These are phyloP conservation scores for Zygnema circumcarinatum DNA, from an alignment of 139 green algal genomes.

Conservation along the genomic window DNA sequence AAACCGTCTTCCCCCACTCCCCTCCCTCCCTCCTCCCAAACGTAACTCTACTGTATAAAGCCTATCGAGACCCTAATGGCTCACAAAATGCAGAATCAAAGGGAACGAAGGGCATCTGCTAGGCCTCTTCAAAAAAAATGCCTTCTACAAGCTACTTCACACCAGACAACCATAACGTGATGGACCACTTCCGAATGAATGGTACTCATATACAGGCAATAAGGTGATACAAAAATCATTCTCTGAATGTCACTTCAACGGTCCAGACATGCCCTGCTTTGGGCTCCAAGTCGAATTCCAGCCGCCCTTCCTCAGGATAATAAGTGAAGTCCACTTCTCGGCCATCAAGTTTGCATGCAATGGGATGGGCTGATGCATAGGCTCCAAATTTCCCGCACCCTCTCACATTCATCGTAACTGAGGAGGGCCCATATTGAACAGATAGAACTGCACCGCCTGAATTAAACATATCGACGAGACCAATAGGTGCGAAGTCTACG, in stretches of 20 bases:
- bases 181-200: no score
- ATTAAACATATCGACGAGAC: constrained; percentile 55
- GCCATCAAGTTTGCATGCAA: constrained; percentile 9
- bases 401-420: constrained; percentile 21
- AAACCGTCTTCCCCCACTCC: no score
- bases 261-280: constrained; percentile 3
- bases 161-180: no score
- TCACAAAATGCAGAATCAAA: no score
- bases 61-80: no score
- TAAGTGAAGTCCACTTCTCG: constrained; percentile 6
- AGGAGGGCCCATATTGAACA: not conserved
- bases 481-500: constrained; percentile 46
- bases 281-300: not conserved
- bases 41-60: no score
- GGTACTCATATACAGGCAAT: no score
- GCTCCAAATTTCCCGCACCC: constrained; percentile 27
- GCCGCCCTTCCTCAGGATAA: not conserved
- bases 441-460: constrained; percentile 43
- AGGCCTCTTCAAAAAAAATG: no score
- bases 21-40: no score
- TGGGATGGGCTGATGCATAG: constrained; percentile 1
- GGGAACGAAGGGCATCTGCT: no score
- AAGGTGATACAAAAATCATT: no score
- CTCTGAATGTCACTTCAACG: not conserved
- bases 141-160: no score